Conservation (phyloP, 1,284 basidiomycete genomes). For the Paramarasmius palmivorus region DNA sequence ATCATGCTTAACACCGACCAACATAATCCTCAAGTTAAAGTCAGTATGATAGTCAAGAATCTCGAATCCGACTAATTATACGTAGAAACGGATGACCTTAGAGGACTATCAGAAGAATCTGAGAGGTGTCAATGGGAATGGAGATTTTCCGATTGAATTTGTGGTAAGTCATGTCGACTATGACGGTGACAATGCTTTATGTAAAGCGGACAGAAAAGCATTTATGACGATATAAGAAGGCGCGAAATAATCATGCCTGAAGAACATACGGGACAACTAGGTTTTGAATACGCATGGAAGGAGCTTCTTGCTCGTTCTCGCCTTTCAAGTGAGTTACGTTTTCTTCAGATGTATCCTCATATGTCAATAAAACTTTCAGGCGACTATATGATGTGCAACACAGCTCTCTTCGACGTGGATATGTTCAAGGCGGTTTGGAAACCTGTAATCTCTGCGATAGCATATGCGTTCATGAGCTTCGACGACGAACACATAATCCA, state of each 20-base stretch:
- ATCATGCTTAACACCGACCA: conserved; percentile 99
- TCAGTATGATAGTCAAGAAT: conserved; percentile 32
- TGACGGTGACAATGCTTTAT: conserved; percentile 11
- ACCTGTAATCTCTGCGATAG: conserved; percentile 87
- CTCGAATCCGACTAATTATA: not conserved
- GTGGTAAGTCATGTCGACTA: conserved; percentile 55
- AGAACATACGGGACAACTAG: conserved; percentile 95
- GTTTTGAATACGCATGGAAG: conserved; percentile 99
- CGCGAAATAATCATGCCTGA: conserved; percentile 97
- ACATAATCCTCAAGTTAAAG: conserved; percentile 94
- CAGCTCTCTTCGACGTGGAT: conserved; percentile 80
- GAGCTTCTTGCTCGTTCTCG: conserved; percentile 85
- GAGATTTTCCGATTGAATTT: conserved; percentile 85
- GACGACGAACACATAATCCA: conserved; percentile 98
- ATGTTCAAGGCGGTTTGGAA: conserved; percentile 96
- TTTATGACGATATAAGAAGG: conserved; percentile 94
- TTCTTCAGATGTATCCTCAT: conserved; percentile 3
- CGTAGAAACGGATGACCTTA: conserved; percentile 92
- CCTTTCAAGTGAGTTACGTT: conserved; percentile 61
- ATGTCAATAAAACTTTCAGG: conserved; percentile 43
- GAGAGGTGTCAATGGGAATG: conserved; percentile 88
- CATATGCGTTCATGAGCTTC: conserved; percentile 92
- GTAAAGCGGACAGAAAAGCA: conserved; percentile 58
- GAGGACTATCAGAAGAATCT: conserved; percentile 95
- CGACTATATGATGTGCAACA: conserved; percentile 78